Evolutionary conservation across 352 stramenopile species (phyloP), one percentile per base, ranked within the genome.

Genomic region (Phytophthora aleatoria): DNA sequence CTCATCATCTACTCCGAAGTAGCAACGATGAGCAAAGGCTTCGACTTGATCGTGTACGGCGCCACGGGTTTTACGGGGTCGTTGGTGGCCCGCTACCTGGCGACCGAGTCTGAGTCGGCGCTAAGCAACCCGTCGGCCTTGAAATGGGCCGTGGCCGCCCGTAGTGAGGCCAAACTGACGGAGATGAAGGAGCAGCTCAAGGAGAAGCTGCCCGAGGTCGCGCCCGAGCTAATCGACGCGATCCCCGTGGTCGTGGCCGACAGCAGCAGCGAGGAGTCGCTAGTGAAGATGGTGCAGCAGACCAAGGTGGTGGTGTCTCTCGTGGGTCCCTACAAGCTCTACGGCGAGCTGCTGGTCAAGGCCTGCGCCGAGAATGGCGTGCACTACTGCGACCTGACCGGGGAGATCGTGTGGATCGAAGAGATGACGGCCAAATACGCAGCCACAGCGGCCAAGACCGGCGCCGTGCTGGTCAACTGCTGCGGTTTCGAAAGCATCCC

Each of bases 321-420:
- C 9, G 91, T 93, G 27, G 94, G 94, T 0, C 94, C 94, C 1
- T 98, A 95, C 64, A 80, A 77, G 36, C 77, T 91, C 47, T 97
- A 97, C 65, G 91, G 91, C 24, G 78, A 76, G 38, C 59, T 79
- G 50, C 77, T 98, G 33, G 82, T 98, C 20, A 85, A 93, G 52
- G 80, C 77, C 39, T 98, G 91, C 64, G 89, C 85, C 2, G 83
- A 92, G 49, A 85, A 90, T 60, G 92, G 92, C 30, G 90, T 91
- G n/a, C 77, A 97, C 76, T 98, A 98, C 73, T 89, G 77, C 50
- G 94, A 98, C 52, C 90, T 97, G 48, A 98, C 92, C 2, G 92
- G 91, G 33, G 94, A 98, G 71, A 75, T 85, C 16, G 44, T 79
- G 16, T 98, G 92, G 91, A 77, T 96, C 33, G 69, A 89, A 20